phyloP scores from a whole-genome alignment of 371 early-diverging fungal genomes.

The Mucor plumbeus region DNA sequence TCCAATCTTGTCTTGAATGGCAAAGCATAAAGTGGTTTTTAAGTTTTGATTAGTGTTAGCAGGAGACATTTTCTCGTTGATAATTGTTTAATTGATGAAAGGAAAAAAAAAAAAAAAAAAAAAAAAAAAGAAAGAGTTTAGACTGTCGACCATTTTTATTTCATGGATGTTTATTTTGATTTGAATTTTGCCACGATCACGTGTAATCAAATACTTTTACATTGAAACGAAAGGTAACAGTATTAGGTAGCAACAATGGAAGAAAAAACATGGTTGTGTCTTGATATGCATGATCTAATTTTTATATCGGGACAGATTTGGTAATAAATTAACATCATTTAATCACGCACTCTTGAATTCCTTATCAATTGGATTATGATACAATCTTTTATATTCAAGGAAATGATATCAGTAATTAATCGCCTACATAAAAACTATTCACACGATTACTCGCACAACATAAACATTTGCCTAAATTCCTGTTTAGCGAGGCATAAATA shows the following conservation, averaged over 20 bases:
- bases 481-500: conserved; percentile 7
- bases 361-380: neutral
- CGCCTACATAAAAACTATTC: neutral
- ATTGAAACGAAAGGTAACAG: too few species aligned
- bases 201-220: neutral
- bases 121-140: neutral
- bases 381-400: neutral
- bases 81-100: neutral
- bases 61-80: conserved; percentile 15
- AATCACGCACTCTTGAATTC: too few species aligned
- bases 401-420: conserved; percentile 5
- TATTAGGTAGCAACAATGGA: too few species aligned
- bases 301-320: neutral
- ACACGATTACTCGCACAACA: conserved; percentile 2
- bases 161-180: neutral
- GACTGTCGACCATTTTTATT: neutral
- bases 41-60: conserved; percentile 20
- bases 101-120: neutral
- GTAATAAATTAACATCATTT: neutral
- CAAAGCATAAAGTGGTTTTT: conserved; percentile 76
- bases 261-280: too few species aligned
- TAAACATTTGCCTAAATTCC: neutral
- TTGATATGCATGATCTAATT: too few species aligned
- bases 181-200: conserved; percentile 15
- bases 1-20: conserved; percentile 86